Evolutionary conservation across 1,284 basidiomycete genomes (phyloP).

Genomic region (Bjerkandera adusta): DNA sequence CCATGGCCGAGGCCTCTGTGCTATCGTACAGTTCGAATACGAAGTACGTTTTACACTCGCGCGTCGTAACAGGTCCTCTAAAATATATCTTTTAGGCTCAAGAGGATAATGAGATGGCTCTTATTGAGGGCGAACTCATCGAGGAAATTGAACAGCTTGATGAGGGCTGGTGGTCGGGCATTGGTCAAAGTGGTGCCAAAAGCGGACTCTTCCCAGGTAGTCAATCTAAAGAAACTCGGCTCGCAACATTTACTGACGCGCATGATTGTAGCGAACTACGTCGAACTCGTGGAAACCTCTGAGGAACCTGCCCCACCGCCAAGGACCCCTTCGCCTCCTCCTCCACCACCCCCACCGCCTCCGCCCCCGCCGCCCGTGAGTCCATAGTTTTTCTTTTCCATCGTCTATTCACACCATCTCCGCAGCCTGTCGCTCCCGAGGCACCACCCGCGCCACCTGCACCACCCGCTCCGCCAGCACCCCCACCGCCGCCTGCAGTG

Average conservation of each 20-base stretch:
- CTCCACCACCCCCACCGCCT: constrained; percentile 33
- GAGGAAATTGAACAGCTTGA: constrained; percentile 83
- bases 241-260: background rate
- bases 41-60: constrained; percentile 51
- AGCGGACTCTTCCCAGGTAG: constrained; percentile 76
- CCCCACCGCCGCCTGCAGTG: constrained; percentile 35
- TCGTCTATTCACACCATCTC: background rate
- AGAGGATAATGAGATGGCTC: constrained; percentile 83
- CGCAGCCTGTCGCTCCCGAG: constrained; percentile 32
- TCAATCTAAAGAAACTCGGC: constrained; percentile 18
- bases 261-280: constrained; percentile 72
- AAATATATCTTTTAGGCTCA: constrained; percentile 44
- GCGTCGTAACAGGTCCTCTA: no score
- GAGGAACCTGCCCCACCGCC: constrained; percentile 39
- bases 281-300: constrained; percentile 59
- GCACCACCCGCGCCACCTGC: constrained; percentile 36
- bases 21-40: constrained; percentile 76
- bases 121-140: constrained; percentile 81
- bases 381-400: constrained; percentile 9
- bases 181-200: constrained; percentile 58
- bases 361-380: constrained; percentile 43
- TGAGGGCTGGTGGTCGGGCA: constrained; percentile 85
- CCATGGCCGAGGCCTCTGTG: constrained; percentile 52
- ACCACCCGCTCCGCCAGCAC: constrained; percentile 39
- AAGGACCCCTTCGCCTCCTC: constrained; percentile 35